Evolutionary conservation across 345 rosid genomes (phyloP).

Genomic region (Lepidium sativum): DNA sequence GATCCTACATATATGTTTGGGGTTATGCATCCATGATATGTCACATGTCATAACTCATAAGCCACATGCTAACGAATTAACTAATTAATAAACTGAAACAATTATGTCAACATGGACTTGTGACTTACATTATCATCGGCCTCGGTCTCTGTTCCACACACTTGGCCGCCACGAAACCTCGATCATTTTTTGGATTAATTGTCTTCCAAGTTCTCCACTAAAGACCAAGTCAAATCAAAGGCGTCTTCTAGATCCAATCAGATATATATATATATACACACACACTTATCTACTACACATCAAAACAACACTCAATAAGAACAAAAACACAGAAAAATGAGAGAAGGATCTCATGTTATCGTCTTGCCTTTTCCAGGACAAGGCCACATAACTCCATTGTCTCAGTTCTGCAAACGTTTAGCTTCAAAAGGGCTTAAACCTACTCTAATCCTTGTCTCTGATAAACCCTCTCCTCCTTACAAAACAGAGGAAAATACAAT

Average conservation of each 20-base stretch:
- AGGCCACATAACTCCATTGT: slow-evolving; percentile 55
- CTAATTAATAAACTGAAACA: background rate
- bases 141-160: slow-evolving; percentile 18
- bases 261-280: background rate
- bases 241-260: background rate
- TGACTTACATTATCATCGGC: slow-evolving; percentile 9
- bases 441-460: slow-evolving; percentile 32
- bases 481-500: slow-evolving; percentile 19
- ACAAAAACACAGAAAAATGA: background rate
- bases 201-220: background rate
- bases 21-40: background rate
- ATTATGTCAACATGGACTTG: background rate
- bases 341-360: slow-evolving; percentile 19
- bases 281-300: background rate
- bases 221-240: slow-evolving; percentile 11
- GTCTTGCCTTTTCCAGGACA: slow-evolving; percentile 38
- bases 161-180: slow-evolving; percentile 22
- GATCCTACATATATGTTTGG: background rate
- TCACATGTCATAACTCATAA: background rate
- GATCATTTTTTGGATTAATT: background rate
- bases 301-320: background rate
- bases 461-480: slow-evolving; percentile 21
- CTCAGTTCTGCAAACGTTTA: slow-evolving; percentile 51
- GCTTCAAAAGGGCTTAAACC: slow-evolving; percentile 40
- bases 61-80: slow-evolving; percentile 11